Evolutionary conservation across 179 eudicot genomes (phyloP).

Genomic region (Gypsophila paniculata): DNA sequence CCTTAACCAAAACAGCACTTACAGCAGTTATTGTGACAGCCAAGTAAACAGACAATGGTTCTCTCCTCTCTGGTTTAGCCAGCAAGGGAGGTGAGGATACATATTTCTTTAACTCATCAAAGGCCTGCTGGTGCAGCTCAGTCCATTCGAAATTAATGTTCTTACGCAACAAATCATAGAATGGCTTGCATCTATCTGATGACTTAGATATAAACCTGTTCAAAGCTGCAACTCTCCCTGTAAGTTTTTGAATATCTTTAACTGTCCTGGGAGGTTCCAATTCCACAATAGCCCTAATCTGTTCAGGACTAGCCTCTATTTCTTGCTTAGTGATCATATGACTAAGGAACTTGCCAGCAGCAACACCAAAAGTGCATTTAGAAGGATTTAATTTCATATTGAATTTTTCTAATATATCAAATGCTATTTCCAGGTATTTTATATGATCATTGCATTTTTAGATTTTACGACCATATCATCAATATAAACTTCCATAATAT

Average conservation of each 20-base stretch:
- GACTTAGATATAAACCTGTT: slow-evolving; percentile 1
- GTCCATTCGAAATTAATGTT: too few relatives aligned
- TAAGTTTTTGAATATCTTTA: not conserved
- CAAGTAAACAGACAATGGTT: too few relatives aligned
- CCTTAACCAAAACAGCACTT: too few relatives aligned
- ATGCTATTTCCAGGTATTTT: too few relatives aligned
- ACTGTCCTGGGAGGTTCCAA: not conserved
- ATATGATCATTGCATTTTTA: not conserved
- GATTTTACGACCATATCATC: not conserved
- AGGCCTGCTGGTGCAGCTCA: too few relatives aligned
- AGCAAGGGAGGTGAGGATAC: too few relatives aligned
- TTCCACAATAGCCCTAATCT: not conserved
- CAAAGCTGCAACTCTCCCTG: not conserved
- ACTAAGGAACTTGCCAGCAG: not conserved
- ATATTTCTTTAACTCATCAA: too few relatives aligned
- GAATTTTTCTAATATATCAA: not conserved
- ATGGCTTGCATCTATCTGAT: not conserved
- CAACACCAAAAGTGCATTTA: not conserved
- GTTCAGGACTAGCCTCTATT: not conserved
- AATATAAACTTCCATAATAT: not conserved
- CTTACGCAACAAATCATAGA: too few relatives aligned
- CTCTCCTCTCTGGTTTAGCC: too few relatives aligned
- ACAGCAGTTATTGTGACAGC: too few relatives aligned
- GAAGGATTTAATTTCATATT: not conserved
- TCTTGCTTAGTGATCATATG: not conserved